Evolutionary conservation across 805 yeast genomes (phyloP).

Genomic region (Metschnikowia chrysomelidarum): DNA sequence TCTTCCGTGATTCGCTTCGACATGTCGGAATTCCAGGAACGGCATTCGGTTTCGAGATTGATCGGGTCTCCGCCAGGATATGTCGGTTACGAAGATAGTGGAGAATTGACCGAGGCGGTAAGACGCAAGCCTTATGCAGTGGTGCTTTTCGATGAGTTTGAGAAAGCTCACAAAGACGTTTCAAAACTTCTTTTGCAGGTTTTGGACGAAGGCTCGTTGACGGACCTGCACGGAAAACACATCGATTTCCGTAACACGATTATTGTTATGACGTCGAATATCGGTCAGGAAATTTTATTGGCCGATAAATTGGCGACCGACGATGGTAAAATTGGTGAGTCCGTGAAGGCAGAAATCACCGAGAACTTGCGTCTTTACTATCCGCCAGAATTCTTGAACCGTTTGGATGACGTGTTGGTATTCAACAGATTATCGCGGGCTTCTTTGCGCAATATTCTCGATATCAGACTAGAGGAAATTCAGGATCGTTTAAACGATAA

Average conservation of each 20-base stretch:
- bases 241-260: slow-evolving; percentile 94
- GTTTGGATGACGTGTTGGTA: slow-evolving; percentile 90
- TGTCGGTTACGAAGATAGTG: slow-evolving; percentile 94
- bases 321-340: slow-evolving; percentile 55
- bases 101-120: slow-evolving; percentile 95
- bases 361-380: slow-evolving; percentile 70
- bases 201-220: slow-evolving; percentile 89
- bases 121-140: slow-evolving; percentile 94
- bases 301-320: slow-evolving; percentile 59
- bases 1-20: slow-evolving; percentile 86
- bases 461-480: slow-evolving; percentile 78
- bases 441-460: slow-evolving; percentile 77
- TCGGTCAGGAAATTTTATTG: slow-evolving; percentile 87
- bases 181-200: slow-evolving; percentile 88
- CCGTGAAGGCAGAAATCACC: slow-evolving; percentile 56
- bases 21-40: slow-evolving; percentile 98
- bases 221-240: slow-evolving; percentile 92
- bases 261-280: slow-evolving; percentile 94
- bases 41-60: slow-evolving; percentile 83
- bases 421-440: slow-evolving; percentile 83
- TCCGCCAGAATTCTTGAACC: slow-evolving; percentile 93
- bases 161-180: slow-evolving; percentile 96
- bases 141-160: slow-evolving; percentile 91
- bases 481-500: slow-evolving; percentile 75
- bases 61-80: slow-evolving; percentile 99